Evolutionary conservation across 108 stramenopile species (phyloP), one percentile per base, ranked within the genome.

Genomic region (Pseudonitzschia pungens): DNA sequence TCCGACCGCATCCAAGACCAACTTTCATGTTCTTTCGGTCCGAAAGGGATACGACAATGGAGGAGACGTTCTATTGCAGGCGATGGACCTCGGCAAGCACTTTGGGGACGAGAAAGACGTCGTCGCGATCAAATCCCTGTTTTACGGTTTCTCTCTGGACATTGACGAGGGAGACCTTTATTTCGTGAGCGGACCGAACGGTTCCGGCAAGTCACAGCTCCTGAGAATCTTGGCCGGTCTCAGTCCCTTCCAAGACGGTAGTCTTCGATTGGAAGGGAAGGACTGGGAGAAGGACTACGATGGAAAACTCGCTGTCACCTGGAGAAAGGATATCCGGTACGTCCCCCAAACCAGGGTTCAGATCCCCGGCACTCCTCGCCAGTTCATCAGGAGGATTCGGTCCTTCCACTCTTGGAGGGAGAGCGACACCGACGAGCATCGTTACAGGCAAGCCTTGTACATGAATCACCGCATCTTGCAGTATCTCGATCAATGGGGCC

Each of bases 301-400:
- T 52, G 54, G 54, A 55, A 24, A 55, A 1, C 12, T 72, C 68
- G 72, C 48, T 69, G 11, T 42, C 36, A 9, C 24, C 2, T 96
- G 91, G 92, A 78, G 92, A 24, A 67, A 63, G 6, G 52, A 77
- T 27, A 86, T 95, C 21, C 81, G 90, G 0, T 97, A 94, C 45
- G 92, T 97, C 11, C 79, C 89, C 22, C 96, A 97, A 69, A 71
- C 81, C 76, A 92, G 87, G 66, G 81, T 88, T 20, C 73, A 78
- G 58, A 73, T 83, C 15, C 79, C 85, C 0, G 89, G 89, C 12
- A 90, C 85, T 5, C 89, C 89, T 0, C 45, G 18, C 1, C 76
- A 86, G 31, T 78, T 85, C 31, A 32, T 71, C 48, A 22, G 27
- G 36, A 74, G 56, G 71, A 85, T 68, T 22, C 51, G 20, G 4